Base-by-base conservation (phyloP, 2,329 filamentous ascomycete genomes). In the Botrytis sinoallii region DNA sequence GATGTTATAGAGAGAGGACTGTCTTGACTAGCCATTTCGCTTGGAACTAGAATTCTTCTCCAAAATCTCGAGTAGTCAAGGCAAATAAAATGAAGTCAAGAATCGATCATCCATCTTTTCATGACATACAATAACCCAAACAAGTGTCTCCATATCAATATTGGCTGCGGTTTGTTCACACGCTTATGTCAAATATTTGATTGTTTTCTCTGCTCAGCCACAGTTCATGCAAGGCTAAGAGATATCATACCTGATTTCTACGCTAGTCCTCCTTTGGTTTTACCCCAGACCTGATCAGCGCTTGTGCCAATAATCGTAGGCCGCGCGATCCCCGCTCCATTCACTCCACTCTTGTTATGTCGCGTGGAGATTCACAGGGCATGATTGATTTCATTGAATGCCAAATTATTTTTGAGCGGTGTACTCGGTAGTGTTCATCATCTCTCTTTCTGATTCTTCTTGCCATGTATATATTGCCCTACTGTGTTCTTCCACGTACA, bases 1-100 rank as follows among this genome's bases (percentile, higher is more conserved):
- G 85, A 81, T 8, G 82, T 82, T 65, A 84, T 83, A 63, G 83
- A 86, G 38, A 86, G 81, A 8, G 84, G 85, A 42, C 84, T 84
- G 79, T 86, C 84, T 67, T 80, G 77, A 46, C 22, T 42, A 25
- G 60, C 38, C 70, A 72, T 67, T 16, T 42, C 20, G 25, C 2
- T 29, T 12, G 25, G 29, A 46, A 35, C 38, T 18, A 22, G 22
- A n/a, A 18, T n/a, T 16, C 14, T 46, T 67, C 64, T 40, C 12
- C 4, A 35, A 9, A 55, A 25, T 67, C 3, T 29, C 4, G 18
- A 18, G 5, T 10, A 10, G 1, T 32, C n/a, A 9, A 64, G 25
- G 7, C n/a, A 20, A 9, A 64, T 9, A 29, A 42, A 29, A 64
- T 10, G 14, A 9, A 32, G 6, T 29, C 8, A 29, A 64, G 16